phyloP scores from a whole-genome alignment of 495 filamentous ascomycete species.

The Podospora bellae-mahoneyi region DNA sequence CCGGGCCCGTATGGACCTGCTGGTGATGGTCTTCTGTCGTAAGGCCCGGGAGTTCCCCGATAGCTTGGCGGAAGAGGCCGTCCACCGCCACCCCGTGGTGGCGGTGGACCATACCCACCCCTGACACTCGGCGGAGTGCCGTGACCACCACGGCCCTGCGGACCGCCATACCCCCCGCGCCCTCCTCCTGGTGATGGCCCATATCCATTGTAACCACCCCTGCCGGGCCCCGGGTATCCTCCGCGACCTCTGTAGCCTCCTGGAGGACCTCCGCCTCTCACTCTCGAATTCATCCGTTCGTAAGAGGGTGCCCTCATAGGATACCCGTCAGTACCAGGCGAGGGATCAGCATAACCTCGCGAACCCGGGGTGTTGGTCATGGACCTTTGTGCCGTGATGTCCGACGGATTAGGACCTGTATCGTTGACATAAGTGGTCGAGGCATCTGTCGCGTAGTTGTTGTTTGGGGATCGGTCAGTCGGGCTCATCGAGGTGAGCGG shows the following conservation, averaged over 20 bases:
- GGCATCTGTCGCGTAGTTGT: constrained; percentile 32
- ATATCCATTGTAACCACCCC: constrained; percentile 41
- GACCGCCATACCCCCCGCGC: constrained; percentile 42
- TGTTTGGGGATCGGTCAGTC: constrained; percentile 47
- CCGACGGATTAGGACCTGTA: constrained; percentile 34
- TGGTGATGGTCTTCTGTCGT: constrained; percentile 49
- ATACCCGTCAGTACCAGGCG: constrained; percentile 47
- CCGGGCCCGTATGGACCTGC: constrained; percentile 42
- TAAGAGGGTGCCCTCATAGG: constrained; percentile 59
- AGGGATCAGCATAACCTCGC: constrained; percentile 66
- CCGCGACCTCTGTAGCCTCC: constrained; percentile 54
- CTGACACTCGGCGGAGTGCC: constrained; percentile 38
- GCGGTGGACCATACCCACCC: constrained; percentile 47
- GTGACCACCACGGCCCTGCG: constrained; percentile 44
- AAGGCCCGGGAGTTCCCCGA: constrained; percentile 36
- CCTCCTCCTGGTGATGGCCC: constrained; percentile 31
- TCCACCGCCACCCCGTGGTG: constrained; percentile 59
- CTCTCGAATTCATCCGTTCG: constrained; percentile 55
- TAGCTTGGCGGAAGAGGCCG: constrained; percentile 55
- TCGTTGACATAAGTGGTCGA: constrained; percentile 33
- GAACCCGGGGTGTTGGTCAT: constrained; percentile 34
- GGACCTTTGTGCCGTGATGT: constrained; percentile 30
- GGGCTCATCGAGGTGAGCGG: constrained; percentile 69
- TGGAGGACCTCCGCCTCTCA: constrained; percentile 49
- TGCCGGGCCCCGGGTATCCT: constrained; percentile 43